A percentile compares a stretch with the other conserved stretches of the same genome.
phyloP scores from a whole-genome alignment of 2,329 filamentous ascomycete genomes.

The Cladorrhinum sp. region DNA sequence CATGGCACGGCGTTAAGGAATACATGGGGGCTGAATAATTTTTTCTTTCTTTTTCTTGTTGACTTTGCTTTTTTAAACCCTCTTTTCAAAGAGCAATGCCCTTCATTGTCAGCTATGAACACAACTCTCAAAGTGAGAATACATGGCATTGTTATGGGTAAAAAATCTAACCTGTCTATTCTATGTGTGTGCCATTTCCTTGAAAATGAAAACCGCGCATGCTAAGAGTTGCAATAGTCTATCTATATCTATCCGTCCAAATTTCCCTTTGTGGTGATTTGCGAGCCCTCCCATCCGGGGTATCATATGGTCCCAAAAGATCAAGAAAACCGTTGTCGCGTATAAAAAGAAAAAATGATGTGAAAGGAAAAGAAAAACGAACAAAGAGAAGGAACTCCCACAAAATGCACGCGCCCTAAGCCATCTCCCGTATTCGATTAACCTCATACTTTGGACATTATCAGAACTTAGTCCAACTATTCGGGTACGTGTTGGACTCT shows the following conservation, averaged over 20 bases:
- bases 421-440: neutral
- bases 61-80: neutral
- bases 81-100: neutral
- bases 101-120: neutral
- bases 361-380: neutral
- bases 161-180: neutral
- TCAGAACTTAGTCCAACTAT: conserved; percentile 27
- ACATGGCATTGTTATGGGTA: neutral
- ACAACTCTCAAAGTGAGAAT: neutral
- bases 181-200: neutral
- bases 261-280: neutral
- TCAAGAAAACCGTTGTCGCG: neutral
- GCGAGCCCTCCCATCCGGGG: neutral
- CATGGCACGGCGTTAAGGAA: neutral
- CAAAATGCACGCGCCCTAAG: neutral
- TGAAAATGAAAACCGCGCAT: neutral
- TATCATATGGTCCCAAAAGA: neutral
- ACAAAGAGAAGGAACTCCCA: neutral
- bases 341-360: neutral
- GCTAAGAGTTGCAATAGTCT: neutral
- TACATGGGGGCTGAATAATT: neutral
- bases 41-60: neutral
- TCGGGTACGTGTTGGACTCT: conserved; percentile 25
- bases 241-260: neutral
- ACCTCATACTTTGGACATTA: conserved; percentile 16